Evolutionary conservation across 208 protist species (phyloP).

Genomic region (Crithidia brevicula): DNA sequence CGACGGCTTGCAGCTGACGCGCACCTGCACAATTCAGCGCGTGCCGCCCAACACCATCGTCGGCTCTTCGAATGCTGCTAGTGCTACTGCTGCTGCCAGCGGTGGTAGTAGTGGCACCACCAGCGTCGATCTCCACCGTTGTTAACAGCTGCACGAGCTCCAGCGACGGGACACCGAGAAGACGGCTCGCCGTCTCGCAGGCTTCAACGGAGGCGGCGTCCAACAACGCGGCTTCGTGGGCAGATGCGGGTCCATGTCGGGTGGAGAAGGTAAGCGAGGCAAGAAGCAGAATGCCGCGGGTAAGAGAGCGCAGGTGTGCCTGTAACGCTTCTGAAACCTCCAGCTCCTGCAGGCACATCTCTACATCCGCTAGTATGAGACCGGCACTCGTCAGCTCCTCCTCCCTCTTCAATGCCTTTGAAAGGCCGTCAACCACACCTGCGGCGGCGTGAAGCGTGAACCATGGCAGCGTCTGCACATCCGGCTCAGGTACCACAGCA

Average conservation of each 20-base stretch:
- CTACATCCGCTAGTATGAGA: background rate
- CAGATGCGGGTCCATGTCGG: background rate
- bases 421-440: too few species aligned
- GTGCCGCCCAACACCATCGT: background rate
- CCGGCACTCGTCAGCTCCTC: too few species aligned
- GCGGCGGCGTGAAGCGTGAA: background rate
- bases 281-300: constrained; percentile 4
- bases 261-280: constrained; percentile 10
- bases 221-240: constrained; percentile 5
- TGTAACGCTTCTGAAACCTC: constrained; percentile 6
- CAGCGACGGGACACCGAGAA: constrained; percentile 9
- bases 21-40: constrained; percentile 30
- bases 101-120: too few species aligned
- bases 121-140: constrained; percentile 7
- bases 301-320: constrained; percentile 6
- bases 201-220: background rate
- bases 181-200: constrained; percentile 8
- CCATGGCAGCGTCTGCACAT: constrained; percentile 1
- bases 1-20: constrained; percentile 21
- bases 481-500: background rate
- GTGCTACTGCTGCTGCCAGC: background rate
- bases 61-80: background rate
- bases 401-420: background rate
- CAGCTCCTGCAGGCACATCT: background rate
- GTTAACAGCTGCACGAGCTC: constrained; percentile 20